Conservation (phyloP, 2,329 filamentous ascomycete genomes). For the Colletotrichum tropicicola region DNA sequence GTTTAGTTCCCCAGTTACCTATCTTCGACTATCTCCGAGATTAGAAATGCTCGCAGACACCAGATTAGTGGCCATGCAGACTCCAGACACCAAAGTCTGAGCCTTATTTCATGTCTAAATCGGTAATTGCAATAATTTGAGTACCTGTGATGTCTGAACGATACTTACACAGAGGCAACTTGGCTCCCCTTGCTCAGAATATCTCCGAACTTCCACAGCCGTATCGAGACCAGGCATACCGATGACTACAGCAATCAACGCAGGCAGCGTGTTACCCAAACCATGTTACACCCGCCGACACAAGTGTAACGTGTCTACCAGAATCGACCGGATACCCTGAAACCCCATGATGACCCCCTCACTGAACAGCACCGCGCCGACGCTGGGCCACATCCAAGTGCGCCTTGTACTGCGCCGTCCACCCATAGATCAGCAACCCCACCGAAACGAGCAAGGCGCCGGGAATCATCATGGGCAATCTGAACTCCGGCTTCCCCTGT, state of each 20-base stretch:
- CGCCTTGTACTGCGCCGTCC: constrained; percentile 50
- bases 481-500: constrained; percentile 50
- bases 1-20: too few species aligned
- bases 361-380: constrained; percentile 50
- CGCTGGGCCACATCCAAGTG: constrained; percentile 57
- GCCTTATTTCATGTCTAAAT: too few species aligned
- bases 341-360: constrained; percentile 50
- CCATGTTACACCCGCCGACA: constrained; percentile 53
- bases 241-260: constrained; percentile 49
- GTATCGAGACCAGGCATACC: constrained; percentile 51
- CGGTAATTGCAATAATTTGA: too few species aligned
- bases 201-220: constrained; percentile 56
- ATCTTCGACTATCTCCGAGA: too few species aligned
- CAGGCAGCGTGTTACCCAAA: constrained; percentile 53
- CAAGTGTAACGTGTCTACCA: constrained; percentile 59
- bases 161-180: constrained; percentile 20
- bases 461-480: constrained; percentile 51
- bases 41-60: too few species aligned
- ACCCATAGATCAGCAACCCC: constrained; percentile 56
- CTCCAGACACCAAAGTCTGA: too few species aligned
- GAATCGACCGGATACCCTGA: constrained; percentile 55
- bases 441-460: constrained; percentile 49
- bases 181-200: constrained; percentile 39
- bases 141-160: constrained; percentile 63
- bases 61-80: too few species aligned